Percentiles rank a stretch among this genome's conserved stretches.
Conservation (phyloP, 208 protist species). For the Porcisia deanei region DNA sequence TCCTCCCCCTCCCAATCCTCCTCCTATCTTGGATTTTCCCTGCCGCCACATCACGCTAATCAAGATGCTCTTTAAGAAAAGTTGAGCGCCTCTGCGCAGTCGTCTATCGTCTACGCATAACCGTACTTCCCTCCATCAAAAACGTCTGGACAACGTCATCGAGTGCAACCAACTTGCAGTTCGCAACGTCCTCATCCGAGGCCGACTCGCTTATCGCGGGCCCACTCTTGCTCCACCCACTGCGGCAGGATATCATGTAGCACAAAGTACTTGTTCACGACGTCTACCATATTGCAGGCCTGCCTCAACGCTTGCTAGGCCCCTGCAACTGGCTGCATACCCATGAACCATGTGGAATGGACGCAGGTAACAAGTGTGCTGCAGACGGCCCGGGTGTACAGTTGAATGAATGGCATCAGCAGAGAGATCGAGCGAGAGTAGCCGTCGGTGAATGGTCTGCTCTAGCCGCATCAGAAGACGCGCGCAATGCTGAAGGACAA, state of each 20-base stretch:
- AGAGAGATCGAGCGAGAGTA: constrained; percentile 40
- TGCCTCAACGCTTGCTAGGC: constrained; percentile 47
- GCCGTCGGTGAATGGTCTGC: constrained; percentile 51
- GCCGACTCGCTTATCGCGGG: not conserved
- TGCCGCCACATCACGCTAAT: not conserved
- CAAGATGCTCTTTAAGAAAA: not conserved
- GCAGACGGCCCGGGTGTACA: constrained; percentile 3
- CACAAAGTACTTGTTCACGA: constrained; percentile 48
- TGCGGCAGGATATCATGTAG: constrained; percentile 16
- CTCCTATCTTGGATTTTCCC: no score
- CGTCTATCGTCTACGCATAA: constrained; percentile 36
- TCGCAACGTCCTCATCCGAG: not conserved
- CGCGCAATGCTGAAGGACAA: constrained; percentile 59
- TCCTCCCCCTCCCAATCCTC: no score
- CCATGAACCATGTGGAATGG: constrained; percentile 25
- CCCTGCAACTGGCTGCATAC: constrained; percentile 28
- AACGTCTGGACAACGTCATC: constrained; percentile 33
- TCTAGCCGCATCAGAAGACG: constrained; percentile 59
- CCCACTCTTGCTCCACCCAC: not conserved
- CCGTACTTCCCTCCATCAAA: constrained; percentile 43
- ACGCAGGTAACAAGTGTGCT: constrained; percentile 36
- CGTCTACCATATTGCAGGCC: constrained; percentile 49
- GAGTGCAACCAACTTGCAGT: constrained; percentile 23
- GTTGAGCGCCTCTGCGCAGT: constrained; percentile 45
- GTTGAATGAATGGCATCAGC: constrained; percentile 15